Conservation (phyloP, 441 rosid species). For the Biscutella laevigata region DNA sequence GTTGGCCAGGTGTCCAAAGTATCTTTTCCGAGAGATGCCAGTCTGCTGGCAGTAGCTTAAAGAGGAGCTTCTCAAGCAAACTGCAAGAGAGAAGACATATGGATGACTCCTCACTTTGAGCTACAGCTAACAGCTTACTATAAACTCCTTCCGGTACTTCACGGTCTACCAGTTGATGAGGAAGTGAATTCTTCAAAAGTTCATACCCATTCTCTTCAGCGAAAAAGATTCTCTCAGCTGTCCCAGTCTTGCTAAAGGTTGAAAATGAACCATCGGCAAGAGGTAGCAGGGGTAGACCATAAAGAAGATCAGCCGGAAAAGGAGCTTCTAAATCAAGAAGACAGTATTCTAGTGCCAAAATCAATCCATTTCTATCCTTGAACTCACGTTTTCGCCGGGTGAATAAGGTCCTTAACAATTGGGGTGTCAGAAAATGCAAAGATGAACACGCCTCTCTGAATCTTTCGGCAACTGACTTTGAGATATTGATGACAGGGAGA, state of each 20-base stretch:
- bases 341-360: slow-evolving; percentile 88
- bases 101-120: slow-evolving; percentile 69
- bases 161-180: slow-evolving; percentile 67
- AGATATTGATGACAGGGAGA: slow-evolving; percentile 62
- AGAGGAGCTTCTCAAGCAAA: slow-evolving; percentile 80
- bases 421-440: slow-evolving; percentile 78
- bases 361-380: slow-evolving; percentile 52
- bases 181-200: slow-evolving; percentile 80
- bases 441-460: slow-evolving; percentile 71
- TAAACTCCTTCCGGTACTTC: slow-evolving; percentile 62
- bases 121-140: slow-evolving; percentile 61
- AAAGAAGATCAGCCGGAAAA: slow-evolving; percentile 40
- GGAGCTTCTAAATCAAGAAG: slow-evolving; percentile 65
- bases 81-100: slow-evolving; percentile 70
- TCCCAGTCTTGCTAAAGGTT: slow-evolving; percentile 62
- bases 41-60: slow-evolving; percentile 81
- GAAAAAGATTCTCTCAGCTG: slow-evolving; percentile 75
- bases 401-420: slow-evolving; percentile 63
- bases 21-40: slow-evolving; percentile 79
- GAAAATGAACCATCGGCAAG: slow-evolving; percentile 88
- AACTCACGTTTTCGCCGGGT: slow-evolving; percentile 73
- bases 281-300: slow-evolving; percentile 83
- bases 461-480: slow-evolving; percentile 60
- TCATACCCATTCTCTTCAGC: slow-evolving; percentile 63
- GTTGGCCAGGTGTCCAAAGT: slow-evolving; percentile 75